A percentile compares a stretch with the other conserved stretches of the same genome.
Evolutionary conservation across 768 basidiomycete genomes (phyloP).

Genomic region (Daedaleopsis nitida): DNA sequence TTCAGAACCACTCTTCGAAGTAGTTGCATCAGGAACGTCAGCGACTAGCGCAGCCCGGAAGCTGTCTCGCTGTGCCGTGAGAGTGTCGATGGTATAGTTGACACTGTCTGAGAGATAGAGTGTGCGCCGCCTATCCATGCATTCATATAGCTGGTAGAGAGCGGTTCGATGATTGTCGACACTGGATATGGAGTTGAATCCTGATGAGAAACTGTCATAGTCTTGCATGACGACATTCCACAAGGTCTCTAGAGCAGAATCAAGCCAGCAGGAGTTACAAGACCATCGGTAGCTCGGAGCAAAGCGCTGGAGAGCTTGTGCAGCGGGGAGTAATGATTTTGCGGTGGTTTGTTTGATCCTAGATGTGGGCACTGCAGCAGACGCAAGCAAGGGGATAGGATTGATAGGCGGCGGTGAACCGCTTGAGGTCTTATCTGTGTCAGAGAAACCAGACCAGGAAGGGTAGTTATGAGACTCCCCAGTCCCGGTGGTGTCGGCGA

Average conservation of each 20-base stretch:
- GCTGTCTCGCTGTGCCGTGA: neutral
- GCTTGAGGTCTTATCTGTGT: too few species aligned
- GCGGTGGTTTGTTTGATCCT: too few species aligned
- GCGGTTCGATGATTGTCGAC: neutral
- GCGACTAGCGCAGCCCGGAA: neutral
- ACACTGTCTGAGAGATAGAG: neutral
- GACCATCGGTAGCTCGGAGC: too few species aligned
- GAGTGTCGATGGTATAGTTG: neutral
- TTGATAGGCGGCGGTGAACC: too few species aligned
- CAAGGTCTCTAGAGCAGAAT: constrained; percentile 5
- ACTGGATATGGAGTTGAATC: neutral
- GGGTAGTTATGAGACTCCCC: too few species aligned
- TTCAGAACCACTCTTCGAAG: too few species aligned
- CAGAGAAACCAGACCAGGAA: too few species aligned
- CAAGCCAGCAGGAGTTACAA: constrained; percentile 19
- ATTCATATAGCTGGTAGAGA: neutral
- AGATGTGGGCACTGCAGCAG: too few species aligned
- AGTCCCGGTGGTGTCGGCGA: too few species aligned
- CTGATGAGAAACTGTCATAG: neutral
- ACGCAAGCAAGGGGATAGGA: too few species aligned
- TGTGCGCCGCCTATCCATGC: neutral
- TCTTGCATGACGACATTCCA: neutral
- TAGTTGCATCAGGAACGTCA: neutral
- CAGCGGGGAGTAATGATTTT: too few species aligned
- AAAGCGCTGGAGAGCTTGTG: too few species aligned